Evolutionary conservation across 2,329 filamentous ascomycete genomes (phyloP).

Genomic region (Capronia americana): DNA sequence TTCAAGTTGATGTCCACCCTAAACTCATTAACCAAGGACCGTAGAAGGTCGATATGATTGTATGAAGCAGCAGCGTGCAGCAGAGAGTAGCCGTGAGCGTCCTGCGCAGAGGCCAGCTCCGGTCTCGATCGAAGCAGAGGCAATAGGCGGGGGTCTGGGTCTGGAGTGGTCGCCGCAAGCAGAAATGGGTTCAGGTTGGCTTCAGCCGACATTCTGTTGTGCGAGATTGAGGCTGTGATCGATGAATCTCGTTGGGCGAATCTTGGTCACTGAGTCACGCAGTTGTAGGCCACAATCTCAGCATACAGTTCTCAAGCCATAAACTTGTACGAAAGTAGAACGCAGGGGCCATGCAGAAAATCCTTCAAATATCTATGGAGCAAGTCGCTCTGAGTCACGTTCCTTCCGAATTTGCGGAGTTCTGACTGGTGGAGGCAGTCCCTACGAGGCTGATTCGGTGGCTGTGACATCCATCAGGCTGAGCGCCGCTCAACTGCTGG

Average conservation of each 20-base stretch:
- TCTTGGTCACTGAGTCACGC: neutral
- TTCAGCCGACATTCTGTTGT: slow-evolving; percentile 24
- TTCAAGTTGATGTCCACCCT: slow-evolving; percentile 78
- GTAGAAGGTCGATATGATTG: slow-evolving; percentile 80
- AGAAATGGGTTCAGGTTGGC: slow-evolving; percentile 66
- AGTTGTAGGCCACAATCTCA: neutral
- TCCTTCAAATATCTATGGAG: neutral
- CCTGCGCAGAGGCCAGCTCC: slow-evolving; percentile 77
- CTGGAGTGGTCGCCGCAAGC: slow-evolving; percentile 76
- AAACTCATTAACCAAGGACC: slow-evolving; percentile 75
- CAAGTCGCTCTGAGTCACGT: slow-evolving; percentile 4
- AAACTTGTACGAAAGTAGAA: neutral
- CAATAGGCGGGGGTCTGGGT: slow-evolving; percentile 68
- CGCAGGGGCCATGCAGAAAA: neutral
- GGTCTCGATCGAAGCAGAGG: slow-evolving; percentile 76
- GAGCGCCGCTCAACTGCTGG: slow-evolving; percentile 7
- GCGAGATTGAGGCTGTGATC: neutral
- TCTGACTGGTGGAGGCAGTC: slow-evolving; percentile 12
- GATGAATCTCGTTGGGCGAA: neutral
- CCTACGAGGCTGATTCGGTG: slow-evolving; percentile 10
- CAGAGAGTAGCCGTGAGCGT: slow-evolving; percentile 92
- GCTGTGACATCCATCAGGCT: slow-evolving; percentile 28
- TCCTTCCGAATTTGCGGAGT: neutral
- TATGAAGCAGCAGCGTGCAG: slow-evolving; percentile 94
- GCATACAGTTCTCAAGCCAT: neutral